A percentile compares a stretch with the other conserved stretches of the same genome.
These are phyloP conservation scores for Acanthamoeba royreba DNA, from an alignment of 208 protist species.

Conservation along the genomic window DNA sequence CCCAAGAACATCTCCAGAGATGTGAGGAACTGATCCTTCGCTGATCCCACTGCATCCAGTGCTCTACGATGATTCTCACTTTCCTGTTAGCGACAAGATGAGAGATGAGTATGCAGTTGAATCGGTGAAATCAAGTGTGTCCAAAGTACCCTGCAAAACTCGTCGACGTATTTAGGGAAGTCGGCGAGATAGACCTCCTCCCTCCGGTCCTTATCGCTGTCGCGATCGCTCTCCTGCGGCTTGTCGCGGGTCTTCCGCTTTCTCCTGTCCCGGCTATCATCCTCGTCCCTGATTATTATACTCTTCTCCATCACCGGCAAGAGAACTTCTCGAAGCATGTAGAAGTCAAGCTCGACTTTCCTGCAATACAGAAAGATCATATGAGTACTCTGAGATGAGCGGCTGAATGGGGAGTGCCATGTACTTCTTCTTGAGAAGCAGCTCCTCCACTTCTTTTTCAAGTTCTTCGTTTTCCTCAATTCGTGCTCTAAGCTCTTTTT, in stretches of 20 bases:
- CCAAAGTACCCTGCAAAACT: background rate
- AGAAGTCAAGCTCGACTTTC: constrained; percentile 28
- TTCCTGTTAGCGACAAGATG: background rate
- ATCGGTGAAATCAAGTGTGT: background rate
- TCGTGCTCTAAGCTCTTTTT: background rate
- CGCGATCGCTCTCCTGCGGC: background rate
- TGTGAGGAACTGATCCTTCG: background rate
- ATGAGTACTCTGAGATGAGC: background rate
- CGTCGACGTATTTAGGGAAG: background rate
- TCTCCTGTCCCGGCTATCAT: background rate
- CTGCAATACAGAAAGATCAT: background rate
- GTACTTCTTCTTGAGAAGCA: background rate
- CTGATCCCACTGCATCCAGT: background rate
- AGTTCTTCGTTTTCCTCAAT: background rate
- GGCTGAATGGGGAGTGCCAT: no score
- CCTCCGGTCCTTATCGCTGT: no score
- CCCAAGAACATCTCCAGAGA: constrained; percentile 23
- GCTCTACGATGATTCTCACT: background rate
- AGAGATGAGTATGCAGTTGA: background rate
- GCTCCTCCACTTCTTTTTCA: background rate
- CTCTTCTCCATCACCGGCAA: background rate
- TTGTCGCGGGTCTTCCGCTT: background rate
- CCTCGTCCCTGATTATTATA: background rate
- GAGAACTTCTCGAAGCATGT: background rate
- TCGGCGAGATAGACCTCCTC: background rate